Base-by-base conservation (phyloP, 2,329 filamentous ascomycete species). In the Lasiodiplodia sp. region DNA sequence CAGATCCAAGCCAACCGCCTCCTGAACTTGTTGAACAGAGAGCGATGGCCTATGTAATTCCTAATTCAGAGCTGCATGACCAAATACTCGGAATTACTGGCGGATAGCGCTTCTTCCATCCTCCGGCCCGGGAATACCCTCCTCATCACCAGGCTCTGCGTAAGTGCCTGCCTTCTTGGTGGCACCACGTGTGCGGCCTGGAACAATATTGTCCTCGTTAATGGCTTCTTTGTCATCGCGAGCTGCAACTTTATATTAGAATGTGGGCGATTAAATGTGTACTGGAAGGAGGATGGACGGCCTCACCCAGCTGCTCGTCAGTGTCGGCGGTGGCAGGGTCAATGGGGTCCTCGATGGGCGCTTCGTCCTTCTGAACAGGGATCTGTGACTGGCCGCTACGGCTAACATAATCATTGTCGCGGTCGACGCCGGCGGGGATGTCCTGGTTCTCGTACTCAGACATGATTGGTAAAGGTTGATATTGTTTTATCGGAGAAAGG, bases 71-170 rank as follows among this genome's bases (percentile, higher is more conserved):
- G 14, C 14, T 2, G 37, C 37, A 2, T 11, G 11, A 21, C 7
- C 28, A 38, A 11, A 10, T 2, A 58, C 14, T 12, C 5, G 18
- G 12, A 31, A 10, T 28, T 51, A 68, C 37, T 70, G 44, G 6
- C 73, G 70, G 8, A 72, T 70, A 58, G 75, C 60, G 37, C 75
- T 77, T 0, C 75, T 79, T 2, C 78, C 78, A 69, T 82, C 77
- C 8, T 77, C 72, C 0, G 73, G 70, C 4, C 73, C 75, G n/a
- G 79, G 74, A 62, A 83, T 72, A 18, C 80, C 77, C 75, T 86
- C 84, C 67, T 86, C 83, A 71, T 86, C 85, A 37, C 83, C 82
- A n/a, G 84, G 85, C 79, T 87, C 84, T 1, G 74, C 71, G 72
- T 86, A 86, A 0, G 78, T 77, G 21, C 84, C 83, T 44, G 76